Evolutionary conservation across 441 rosid species (phyloP).

Genomic region (Aquilaria agallochum): DNA sequence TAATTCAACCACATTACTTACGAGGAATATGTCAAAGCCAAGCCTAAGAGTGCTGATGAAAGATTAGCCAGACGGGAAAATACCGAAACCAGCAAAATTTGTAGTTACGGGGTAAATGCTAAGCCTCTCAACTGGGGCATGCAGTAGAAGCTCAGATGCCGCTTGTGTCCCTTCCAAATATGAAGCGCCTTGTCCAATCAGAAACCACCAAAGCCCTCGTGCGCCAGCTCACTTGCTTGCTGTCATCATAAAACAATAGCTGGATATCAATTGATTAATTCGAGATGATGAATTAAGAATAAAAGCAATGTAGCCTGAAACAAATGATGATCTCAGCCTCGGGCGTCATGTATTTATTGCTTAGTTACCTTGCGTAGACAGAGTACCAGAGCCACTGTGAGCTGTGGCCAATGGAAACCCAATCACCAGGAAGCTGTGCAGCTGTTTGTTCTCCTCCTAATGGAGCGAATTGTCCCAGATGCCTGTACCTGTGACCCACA

Average conservation of each 20-base stretch:
- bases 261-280: background rate
- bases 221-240: constrained; percentile 85
- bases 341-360: background rate
- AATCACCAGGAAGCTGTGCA: constrained; percentile 75
- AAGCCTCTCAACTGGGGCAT: background rate
- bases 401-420: constrained; percentile 74
- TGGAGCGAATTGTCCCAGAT: constrained; percentile 83
- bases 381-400: constrained; percentile 88
- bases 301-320: background rate
- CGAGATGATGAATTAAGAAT: background rate
- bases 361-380: constrained; percentile 60
- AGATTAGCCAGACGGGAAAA: background rate
- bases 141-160: constrained; percentile 32
- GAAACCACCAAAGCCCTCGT: constrained; percentile 67
- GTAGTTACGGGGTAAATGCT: background rate
- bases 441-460: constrained; percentile 83
- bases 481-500: constrained; percentile 45
- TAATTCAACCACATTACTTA: no score
- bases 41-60: background rate
- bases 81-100: background rate
- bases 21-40: no score
- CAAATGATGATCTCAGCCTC: no score
- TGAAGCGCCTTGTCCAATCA: constrained; percentile 62
- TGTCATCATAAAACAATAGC: constrained; percentile 9
- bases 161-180: constrained; percentile 77